These are phyloP conservation scores for Dianthus caryophyllus DNA, from an alignment of 148 eudicot species.

Conservation along the genomic window DNA sequence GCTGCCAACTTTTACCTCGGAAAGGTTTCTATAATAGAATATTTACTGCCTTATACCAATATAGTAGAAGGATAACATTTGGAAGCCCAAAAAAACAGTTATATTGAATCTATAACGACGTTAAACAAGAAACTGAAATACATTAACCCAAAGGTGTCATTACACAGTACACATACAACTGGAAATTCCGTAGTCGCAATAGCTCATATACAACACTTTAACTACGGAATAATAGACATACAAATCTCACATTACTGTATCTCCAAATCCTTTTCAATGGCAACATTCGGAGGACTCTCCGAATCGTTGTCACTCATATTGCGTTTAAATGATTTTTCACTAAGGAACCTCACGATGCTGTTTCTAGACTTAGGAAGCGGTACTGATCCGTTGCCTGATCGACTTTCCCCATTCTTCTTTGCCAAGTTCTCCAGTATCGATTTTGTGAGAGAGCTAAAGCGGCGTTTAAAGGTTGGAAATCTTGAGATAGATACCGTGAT, in stretches of 20 bases:
- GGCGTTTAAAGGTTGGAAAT: conserved; percentile 82
- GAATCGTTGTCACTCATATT: conserved; percentile 28
- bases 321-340: conserved; percentile 53
- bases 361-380: conserved; percentile 34
- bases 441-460: conserved; percentile 56
- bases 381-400: conserved; percentile 20
- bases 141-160: no score
- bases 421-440: conserved; percentile 47
- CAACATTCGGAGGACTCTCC: conserved; percentile 35
- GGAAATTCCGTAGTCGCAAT: conserved; percentile 1
- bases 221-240: background rate
- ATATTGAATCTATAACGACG: no score
- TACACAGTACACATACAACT: no score
- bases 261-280: conserved; percentile 47
- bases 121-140: no score
- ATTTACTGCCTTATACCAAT: no score
- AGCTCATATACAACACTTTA: conserved; percentile 17
- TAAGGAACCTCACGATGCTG: conserved; percentile 42
- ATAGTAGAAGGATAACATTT: no score
- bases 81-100: no score
- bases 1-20: no score
- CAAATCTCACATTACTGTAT: conserved; percentile 26
- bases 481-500: conserved; percentile 81
- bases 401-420: conserved; percentile 42
- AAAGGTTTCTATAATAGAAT: no score